phyloP scores from a whole-genome alignment of 495 filamentous ascomycete species.

The Elaphomyces granulatus region DNA sequence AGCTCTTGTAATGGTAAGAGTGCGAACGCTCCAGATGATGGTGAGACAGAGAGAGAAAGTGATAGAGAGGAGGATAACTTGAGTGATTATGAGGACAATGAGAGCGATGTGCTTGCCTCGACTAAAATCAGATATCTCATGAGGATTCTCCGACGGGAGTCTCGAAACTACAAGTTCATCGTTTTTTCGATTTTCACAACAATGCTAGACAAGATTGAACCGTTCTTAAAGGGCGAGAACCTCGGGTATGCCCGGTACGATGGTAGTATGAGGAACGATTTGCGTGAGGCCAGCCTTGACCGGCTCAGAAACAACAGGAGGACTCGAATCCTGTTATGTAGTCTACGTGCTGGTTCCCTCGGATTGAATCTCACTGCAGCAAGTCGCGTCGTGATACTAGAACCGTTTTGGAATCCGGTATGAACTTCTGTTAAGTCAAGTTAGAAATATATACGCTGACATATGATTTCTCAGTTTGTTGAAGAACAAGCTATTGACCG shows the following conservation, averaged over 20 bases:
- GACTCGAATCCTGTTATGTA: slow-evolving; percentile 74
- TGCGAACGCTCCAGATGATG: slow-evolving; percentile 21
- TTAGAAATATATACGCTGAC: too few relatives aligned
- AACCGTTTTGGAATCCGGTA: slow-evolving; percentile 97
- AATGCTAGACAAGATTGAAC: slow-evolving; percentile 94
- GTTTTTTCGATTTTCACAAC: slow-evolving; percentile 96
- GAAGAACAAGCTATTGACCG: slow-evolving; percentile 98
- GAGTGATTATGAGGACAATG: slow-evolving; percentile 24
- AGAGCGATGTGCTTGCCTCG: slow-evolving; percentile 49
- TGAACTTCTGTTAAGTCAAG: too few relatives aligned
- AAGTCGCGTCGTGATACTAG: slow-evolving; percentile 82
- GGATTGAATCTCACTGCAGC: slow-evolving; percentile 92
- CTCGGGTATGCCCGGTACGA: slow-evolving; percentile 82
- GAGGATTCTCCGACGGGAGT: slow-evolving; percentile 65
- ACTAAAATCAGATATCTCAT: slow-evolving; percentile 84
- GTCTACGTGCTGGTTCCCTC: slow-evolving; percentile 80
- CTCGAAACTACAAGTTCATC: slow-evolving; percentile 75
- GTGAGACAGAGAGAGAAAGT: slow-evolving; percentile 22
- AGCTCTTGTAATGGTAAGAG: slow-evolving; percentile 5
- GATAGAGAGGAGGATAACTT: slow-evolving; percentile 19
- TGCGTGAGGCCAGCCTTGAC: slow-evolving; percentile 71
- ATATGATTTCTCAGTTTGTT: slow-evolving; percentile 61
- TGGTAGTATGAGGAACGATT: slow-evolving; percentile 88
- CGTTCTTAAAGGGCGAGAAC: slow-evolving; percentile 60
- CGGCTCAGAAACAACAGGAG: slow-evolving; percentile 56